Conservation (phyloP, 2,329 filamentous ascomycete genomes). For the Phaeosphaeriaceae sp. region DNA sequence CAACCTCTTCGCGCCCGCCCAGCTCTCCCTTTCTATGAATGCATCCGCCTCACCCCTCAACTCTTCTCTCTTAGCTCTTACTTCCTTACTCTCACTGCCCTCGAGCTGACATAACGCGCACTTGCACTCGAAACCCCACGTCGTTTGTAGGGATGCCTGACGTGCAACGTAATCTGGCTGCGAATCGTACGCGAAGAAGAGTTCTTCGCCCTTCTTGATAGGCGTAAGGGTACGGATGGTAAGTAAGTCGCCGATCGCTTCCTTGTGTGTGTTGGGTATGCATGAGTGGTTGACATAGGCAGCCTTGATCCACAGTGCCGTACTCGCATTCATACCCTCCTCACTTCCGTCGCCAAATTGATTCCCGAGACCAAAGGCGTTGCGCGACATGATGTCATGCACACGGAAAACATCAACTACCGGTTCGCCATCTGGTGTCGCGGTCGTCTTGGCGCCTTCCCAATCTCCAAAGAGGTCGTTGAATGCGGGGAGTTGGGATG, state of each 20-base stretch:
- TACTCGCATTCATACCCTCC: conserved; percentile 24
- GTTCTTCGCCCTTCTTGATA: conserved; percentile 30
- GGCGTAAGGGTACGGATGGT: conserved; percentile 52
- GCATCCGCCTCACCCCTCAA: conserved; percentile 32
- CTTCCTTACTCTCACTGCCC: conserved; percentile 24
- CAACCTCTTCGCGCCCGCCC: conserved; percentile 37
- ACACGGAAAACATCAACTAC: conserved; percentile 61
- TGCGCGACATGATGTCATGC: conserved; percentile 54
- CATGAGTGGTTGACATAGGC: conserved; percentile 58
- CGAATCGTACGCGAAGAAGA: conserved; percentile 38
- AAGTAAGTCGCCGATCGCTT: conserved; percentile 50
- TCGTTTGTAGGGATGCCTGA: conserved; percentile 39
- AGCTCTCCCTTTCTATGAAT: conserved; percentile 33
- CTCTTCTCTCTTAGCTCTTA: conserved; percentile 33
- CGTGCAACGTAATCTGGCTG: conserved; percentile 42
- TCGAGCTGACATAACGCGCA: conserved; percentile 52
- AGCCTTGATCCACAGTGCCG: conserved; percentile 52
- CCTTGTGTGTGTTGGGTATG: conserved; percentile 49
- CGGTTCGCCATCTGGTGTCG: conserved; percentile 45
- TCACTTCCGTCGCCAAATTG: conserved; percentile 34
- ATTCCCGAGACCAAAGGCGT: conserved; percentile 53
- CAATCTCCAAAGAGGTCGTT: conserved; percentile 44
- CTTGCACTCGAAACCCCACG: conserved; percentile 54
- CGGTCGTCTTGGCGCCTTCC: conserved; percentile 48
- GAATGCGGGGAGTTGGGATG: conserved; percentile 42